Percentiles rank a stretch among this genome's conserved stretches.
phyloP scores from a whole-genome alignment of 805 yeast genomes.

The Saccharomycopsis synnaedendra region DNA sequence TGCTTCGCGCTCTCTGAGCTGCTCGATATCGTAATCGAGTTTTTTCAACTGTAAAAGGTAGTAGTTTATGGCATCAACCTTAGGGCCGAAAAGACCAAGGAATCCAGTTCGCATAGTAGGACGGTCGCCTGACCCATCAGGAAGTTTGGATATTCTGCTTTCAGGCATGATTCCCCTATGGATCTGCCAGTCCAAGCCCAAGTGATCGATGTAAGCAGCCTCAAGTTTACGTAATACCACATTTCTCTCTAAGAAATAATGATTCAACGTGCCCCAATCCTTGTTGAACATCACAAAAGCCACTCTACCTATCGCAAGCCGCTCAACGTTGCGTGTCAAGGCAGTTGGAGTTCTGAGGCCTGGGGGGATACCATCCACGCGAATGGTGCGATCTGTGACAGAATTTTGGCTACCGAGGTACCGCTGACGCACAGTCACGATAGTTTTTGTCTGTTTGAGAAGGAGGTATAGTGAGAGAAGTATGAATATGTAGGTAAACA shows the following conservation, averaged over 20 bases:
- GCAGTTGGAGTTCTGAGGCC: slow-evolving; percentile 31
- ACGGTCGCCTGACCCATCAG: slow-evolving; percentile 6
- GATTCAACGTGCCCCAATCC: slow-evolving; percentile 15
- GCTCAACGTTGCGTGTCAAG: slow-evolving; percentile 39
- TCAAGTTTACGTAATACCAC: slow-evolving; percentile 49
- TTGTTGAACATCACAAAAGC: slow-evolving; percentile 25
- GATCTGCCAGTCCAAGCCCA: slow-evolving; percentile 26
- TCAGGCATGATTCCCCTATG: slow-evolving; percentile 14
- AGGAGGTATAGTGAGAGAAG: slow-evolving; percentile 33
- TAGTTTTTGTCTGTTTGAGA: slow-evolving; percentile 34
- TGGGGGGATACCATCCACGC: slow-evolving; percentile 42
- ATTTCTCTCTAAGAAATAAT: slow-evolving; percentile 29
- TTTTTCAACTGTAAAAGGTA: slow-evolving; percentile 25
- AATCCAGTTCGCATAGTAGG: slow-evolving; percentile 20
- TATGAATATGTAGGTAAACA: slow-evolving; percentile 46
- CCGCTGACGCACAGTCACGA: slow-evolving; percentile 42
- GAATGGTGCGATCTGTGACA: slow-evolving; percentile 47
- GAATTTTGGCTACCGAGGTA: slow-evolving; percentile 50
- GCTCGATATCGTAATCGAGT: slow-evolving; percentile 29
- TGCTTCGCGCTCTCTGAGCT: slow-evolving; percentile 20
- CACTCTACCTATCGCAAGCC: slow-evolving; percentile 45
- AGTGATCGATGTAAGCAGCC: slow-evolving; percentile 55
- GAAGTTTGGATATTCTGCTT: slow-evolving; percentile 2
- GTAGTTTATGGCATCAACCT: slow-evolving; percentile 24
- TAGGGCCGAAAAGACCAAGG: slow-evolving; percentile 20